These are phyloP conservation scores for Fusarium begoniae DNA, from an alignment of 2,329 filamentous ascomycete genomes.

Conservation along the genomic window DNA sequence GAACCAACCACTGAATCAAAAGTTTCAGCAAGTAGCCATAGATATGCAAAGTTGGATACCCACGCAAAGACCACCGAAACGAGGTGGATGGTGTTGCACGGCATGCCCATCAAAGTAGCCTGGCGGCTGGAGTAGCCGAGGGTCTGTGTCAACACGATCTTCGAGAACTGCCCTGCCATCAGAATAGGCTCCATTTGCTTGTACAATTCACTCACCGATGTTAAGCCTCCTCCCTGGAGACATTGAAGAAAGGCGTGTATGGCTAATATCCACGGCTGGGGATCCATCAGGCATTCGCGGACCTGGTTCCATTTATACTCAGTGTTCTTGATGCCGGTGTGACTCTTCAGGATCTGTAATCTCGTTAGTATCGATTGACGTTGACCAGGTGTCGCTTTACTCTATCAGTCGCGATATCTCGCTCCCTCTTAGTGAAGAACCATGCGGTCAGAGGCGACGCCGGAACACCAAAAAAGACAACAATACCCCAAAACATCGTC, in stretches of 20 bases:
- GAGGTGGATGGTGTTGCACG: not conserved
- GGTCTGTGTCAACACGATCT: not conserved
- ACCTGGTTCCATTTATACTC: not conserved
- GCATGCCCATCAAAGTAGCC: not conserved
- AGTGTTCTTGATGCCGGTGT: not conserved
- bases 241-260: not conserved
- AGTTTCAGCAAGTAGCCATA: rapidly evolving
- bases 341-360: not conserved
- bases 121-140: not conserved
- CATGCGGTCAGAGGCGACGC: not conserved
- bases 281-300: not conserved
- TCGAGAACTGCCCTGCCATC: rapidly evolving
- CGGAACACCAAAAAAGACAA: not conserved
- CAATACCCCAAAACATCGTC: not conserved
- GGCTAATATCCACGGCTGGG: not conserved
- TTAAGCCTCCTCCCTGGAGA: rapidly evolving
- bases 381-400: too few relatives aligned
- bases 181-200: rapidly evolving
- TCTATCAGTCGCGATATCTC: rapidly evolving
- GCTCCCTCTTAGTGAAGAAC: not conserved
- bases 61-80: not conserved
- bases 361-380: too few relatives aligned
- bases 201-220: not conserved
- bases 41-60: rapidly evolving
- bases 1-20: not conserved